These are phyloP conservation scores for Lactifluus piperatus DNA, from an alignment of 768 basidiomycete genomes.

Conservation along the genomic window DNA sequence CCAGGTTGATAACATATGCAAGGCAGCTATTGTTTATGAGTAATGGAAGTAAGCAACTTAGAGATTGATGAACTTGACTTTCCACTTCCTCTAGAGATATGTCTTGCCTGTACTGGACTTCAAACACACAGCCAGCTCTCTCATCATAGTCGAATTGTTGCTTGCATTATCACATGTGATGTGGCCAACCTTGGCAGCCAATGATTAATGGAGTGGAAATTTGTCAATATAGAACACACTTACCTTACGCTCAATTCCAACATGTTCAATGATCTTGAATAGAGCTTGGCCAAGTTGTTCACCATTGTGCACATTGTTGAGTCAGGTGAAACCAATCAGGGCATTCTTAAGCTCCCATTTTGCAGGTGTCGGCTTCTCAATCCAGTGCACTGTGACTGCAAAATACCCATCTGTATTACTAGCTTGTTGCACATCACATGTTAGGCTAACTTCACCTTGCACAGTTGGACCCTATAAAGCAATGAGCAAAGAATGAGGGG, in stretches of 20 bases:
- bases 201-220: not conserved
- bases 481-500: no score
- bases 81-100: not conserved
- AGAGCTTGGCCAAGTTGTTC: no score
- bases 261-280: no score
- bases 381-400: no score
- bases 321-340: not conserved
- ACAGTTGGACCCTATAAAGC: not conserved
- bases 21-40: not conserved
- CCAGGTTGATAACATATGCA: not conserved
- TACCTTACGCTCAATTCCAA: not conserved
- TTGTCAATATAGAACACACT: not conserved
- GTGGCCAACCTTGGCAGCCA: not conserved
- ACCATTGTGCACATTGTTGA: no score
- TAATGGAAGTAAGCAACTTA: not conserved
- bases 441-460: not conserved
- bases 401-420: not conserved
- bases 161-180: no score
- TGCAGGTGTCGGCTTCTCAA: no score
- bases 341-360: not conserved
- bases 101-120: not conserved
- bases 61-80: not conserved
- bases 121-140: not conserved
- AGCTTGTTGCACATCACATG: not conserved
- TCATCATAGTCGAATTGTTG: not conserved